Evolutionary conservation across 352 stramenopile genomes (phyloP).

Genomic region (Globisporangium spinosum): DNA sequence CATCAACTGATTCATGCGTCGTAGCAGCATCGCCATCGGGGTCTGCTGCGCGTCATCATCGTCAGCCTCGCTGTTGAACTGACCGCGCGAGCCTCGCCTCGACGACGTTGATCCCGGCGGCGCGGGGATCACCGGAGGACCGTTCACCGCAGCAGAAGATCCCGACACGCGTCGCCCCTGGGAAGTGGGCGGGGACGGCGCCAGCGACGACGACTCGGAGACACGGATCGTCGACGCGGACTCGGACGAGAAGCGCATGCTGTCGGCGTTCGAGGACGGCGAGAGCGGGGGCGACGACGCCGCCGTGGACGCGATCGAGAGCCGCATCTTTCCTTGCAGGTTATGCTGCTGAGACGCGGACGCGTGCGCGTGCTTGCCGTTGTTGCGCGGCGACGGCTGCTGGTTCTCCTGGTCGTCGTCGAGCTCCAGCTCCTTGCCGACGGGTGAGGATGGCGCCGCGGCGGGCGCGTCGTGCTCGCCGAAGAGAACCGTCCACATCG

Average conservation of each 20-base stretch:
- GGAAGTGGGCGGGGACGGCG: slow-evolving; percentile 16
- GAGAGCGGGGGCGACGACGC: slow-evolving; percentile 21
- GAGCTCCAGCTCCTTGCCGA: slow-evolving; percentile 11
- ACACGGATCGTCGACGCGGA: slow-evolving; percentile 9
- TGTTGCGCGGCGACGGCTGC: slow-evolving; percentile 13
- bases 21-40: slow-evolving; percentile 73
- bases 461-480: slow-evolving; percentile 38
- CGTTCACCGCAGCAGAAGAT: neutral
- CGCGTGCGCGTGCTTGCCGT: neutral
- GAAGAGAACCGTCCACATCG: slow-evolving; percentile 65
- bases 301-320: slow-evolving; percentile 18
- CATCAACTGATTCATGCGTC: slow-evolving; percentile 80
- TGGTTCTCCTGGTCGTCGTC: slow-evolving; percentile 21
- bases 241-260: slow-evolving; percentile 17
- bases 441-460: slow-evolving; percentile 11
- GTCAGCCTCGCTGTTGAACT: slow-evolving; percentile 11
- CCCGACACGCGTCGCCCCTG: slow-evolving; percentile 4
- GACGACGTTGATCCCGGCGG: slow-evolving; percentile 9
- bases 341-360: neutral
- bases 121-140: neutral
- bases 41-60: slow-evolving; percentile 21
- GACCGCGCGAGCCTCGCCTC: slow-evolving; percentile 14
- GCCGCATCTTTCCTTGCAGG: slow-evolving; percentile 11
- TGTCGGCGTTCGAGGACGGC: slow-evolving; percentile 7
- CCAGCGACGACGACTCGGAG: slow-evolving; percentile 14